Evolutionary conservation across 805 yeast species (phyloP).

Genomic region (Pichia eremophila): DNA sequence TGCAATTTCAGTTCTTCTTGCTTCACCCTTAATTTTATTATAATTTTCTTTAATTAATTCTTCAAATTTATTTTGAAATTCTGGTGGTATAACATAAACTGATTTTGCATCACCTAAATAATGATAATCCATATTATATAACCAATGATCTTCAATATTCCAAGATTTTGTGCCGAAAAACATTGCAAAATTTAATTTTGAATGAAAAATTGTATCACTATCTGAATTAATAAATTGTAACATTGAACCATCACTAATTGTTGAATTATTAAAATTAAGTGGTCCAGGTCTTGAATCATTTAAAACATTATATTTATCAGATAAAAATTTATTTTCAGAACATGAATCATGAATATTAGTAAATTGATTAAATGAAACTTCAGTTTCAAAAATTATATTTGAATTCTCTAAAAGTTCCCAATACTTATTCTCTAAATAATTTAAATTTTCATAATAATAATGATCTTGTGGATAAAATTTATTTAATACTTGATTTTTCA

Average conservation of each 20-base stretch:
- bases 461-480: conserved; percentile 10
- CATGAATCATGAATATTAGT: conserved; percentile 34
- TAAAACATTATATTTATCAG: conserved; percentile 3
- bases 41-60: conserved; percentile 19
- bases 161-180: conserved; percentile 47
- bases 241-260: conserved; percentile 40
- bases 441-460: conserved; percentile 7
- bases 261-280: conserved; percentile 53
- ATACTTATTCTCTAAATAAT: conserved; percentile 32
- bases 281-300: conserved; percentile 23
- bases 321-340: conserved; percentile 17
- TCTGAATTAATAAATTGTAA: conserved; percentile 38
- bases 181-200: conserved; percentile 44
- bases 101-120: conserved; percentile 46
- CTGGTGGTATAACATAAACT: conserved; percentile 59
- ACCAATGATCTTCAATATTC: conserved; percentile 52
- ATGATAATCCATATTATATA: conserved; percentile 43
- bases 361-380: conserved; percentile 26
- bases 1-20: conserved; percentile 2
- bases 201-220: conserved; percentile 30
- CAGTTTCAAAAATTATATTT: conserved; percentile 26
- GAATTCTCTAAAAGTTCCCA: conserved; percentile 31
- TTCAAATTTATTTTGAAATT: conserved; percentile 45
- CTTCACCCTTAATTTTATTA: conserved; percentile 3
- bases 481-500: conserved; percentile 22